Percentiles rank a stretch among this genome's conserved stretches.
These are phyloP conservation scores for Auricularia sp. DNA, from an alignment of 768 basidiomycete genomes.

Conservation along the genomic window DNA sequence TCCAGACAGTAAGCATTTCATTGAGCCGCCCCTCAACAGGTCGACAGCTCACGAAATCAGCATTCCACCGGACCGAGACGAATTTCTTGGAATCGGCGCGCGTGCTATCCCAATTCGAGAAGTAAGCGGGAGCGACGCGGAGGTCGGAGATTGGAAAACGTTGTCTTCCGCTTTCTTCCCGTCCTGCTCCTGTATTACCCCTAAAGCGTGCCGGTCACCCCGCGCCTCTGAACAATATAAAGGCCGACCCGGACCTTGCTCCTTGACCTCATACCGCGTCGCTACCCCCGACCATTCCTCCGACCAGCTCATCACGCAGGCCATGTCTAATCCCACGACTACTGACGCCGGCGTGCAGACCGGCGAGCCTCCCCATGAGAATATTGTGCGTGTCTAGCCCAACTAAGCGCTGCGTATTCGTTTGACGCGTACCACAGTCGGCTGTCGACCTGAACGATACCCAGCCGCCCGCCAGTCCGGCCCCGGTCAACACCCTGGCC, in stretches of 20 bases:
- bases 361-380: too few relatives aligned
- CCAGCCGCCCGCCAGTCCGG: too few relatives aligned
- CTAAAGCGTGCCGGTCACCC: background rate
- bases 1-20: slow-evolving; percentile 33
- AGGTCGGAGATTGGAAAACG: background rate
- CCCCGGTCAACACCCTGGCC: too few relatives aligned
- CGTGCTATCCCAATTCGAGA: slow-evolving; percentile 38
- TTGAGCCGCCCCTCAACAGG: background rate
- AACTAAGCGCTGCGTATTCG: too few relatives aligned
- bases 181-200: background rate
- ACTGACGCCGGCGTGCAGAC: too few relatives aligned
- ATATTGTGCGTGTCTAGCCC: too few relatives aligned
- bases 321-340: too few relatives aligned
- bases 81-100: slow-evolving; percentile 31
- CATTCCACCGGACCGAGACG: slow-evolving; percentile 33
- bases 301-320: too few relatives aligned
- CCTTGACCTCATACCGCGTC: too few relatives aligned
- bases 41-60: slow-evolving; percentile 17
- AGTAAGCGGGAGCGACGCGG: slow-evolving; percentile 18
- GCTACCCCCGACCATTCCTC: too few relatives aligned
- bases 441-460: too few relatives aligned
- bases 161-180: background rate
- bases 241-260: background rate
- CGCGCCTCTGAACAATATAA: background rate
- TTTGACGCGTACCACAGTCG: too few relatives aligned